phyloP scores from a whole-genome alignment of 2,329 filamentous ascomycete species.

The Lachnellula subtilissima region DNA sequence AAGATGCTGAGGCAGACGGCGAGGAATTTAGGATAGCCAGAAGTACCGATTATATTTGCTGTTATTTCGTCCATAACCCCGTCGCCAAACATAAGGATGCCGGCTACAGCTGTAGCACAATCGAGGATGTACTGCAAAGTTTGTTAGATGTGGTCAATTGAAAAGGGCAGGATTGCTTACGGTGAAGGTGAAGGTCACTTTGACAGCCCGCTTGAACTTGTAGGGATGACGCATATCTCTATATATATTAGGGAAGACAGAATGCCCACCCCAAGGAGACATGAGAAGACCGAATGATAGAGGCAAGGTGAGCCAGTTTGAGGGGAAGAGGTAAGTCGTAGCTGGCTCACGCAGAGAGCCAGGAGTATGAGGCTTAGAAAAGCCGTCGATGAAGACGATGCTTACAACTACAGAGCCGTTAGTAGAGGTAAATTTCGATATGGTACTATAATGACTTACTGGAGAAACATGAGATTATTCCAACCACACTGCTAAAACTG shows the following conservation, averaged over 20 bases:
- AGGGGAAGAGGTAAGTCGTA: constrained; percentile 73
- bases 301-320: constrained; percentile 78
- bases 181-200: constrained; percentile 80
- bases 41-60: constrained; percentile 73
- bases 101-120: constrained; percentile 72
- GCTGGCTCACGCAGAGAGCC: constrained; percentile 82
- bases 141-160: background rate
- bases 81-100: constrained; percentile 92
- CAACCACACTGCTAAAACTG: constrained; percentile 86
- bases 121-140: constrained; percentile 66
- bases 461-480: constrained; percentile 83
- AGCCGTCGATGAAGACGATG: constrained; percentile 79
- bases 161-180: constrained; percentile 46
- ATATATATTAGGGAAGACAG: constrained; percentile 80
- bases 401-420: constrained; percentile 59
- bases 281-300: constrained; percentile 87
- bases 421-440: constrained; percentile 17
- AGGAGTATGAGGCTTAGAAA: constrained; percentile 72
- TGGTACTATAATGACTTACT: constrained; percentile 56
- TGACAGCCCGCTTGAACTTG: constrained; percentile 66
- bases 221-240: constrained; percentile 69
- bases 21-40: constrained; percentile 67
- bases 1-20: constrained; percentile 79
- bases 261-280: constrained; percentile 64
- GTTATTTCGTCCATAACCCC: constrained; percentile 85